Conservation (phyloP, 495 filamentous ascomycete genomes). For the Penicillium simplicissimum region DNA sequence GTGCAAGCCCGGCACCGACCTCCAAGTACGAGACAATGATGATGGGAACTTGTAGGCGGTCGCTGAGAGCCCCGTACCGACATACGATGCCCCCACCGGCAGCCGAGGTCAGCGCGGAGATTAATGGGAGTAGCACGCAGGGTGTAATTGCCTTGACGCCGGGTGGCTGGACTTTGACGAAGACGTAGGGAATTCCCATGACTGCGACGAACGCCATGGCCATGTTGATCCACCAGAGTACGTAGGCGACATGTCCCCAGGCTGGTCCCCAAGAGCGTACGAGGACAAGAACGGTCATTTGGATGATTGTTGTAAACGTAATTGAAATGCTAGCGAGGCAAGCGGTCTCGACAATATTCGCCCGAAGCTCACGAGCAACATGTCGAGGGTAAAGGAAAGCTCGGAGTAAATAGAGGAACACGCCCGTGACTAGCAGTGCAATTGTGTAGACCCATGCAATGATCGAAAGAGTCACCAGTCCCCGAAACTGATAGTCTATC, state of each 20-base stretch:
- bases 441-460: slow-evolving; percentile 26
- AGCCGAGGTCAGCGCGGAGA: slow-evolving; percentile 33
- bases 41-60: slow-evolving; percentile 32
- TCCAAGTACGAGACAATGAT: slow-evolving; percentile 38
- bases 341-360: slow-evolving; percentile 31
- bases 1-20: slow-evolving; percentile 28
- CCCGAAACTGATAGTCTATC: slow-evolving; percentile 37
- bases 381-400: slow-evolving; percentile 28
- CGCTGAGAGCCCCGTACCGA: slow-evolving; percentile 16
- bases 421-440: slow-evolving; percentile 17
- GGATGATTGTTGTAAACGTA: slow-evolving; percentile 30
- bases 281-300: slow-evolving; percentile 22
- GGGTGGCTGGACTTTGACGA: slow-evolving; percentile 32
- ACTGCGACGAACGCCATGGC: slow-evolving; percentile 24
- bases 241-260: slow-evolving; percentile 23
- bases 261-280: slow-evolving; percentile 20
- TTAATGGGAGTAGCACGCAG: slow-evolving; percentile 28
- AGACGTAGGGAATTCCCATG: slow-evolving; percentile 28
- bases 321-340: slow-evolving; percentile 37
- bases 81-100: slow-evolving; percentile 34
- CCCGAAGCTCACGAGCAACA: slow-evolving; percentile 24
- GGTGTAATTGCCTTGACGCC: slow-evolving; percentile 25
- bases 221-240: slow-evolving; percentile 37
- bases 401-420: slow-evolving; percentile 30
- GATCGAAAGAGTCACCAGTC: slow-evolving; percentile 22